phyloP scores from a whole-genome alignment of 306 rosid genomes.

The Hippophae tibetana region DNA sequence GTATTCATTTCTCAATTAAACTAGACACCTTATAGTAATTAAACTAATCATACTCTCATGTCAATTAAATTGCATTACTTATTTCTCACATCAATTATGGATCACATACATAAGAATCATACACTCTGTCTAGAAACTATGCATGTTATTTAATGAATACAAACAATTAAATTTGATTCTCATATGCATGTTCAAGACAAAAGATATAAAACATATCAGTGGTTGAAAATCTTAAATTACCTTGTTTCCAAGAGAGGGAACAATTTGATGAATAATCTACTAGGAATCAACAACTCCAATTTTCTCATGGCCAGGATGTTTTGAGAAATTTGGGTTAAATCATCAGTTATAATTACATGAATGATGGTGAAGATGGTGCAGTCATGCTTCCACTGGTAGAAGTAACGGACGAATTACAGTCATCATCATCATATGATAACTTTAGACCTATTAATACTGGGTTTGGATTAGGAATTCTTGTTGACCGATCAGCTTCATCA shows the following conservation, averaged over 20 bases:
- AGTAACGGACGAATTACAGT: conserved; percentile 80
- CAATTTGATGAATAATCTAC: conserved; percentile 86
- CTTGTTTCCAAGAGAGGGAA: conserved; percentile 92
- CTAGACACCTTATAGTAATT: too few relatives aligned
- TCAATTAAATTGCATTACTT: too few relatives aligned
- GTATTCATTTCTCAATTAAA: too few relatives aligned
- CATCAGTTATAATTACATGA: too few relatives aligned
- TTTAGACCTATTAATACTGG: conserved; percentile 82
- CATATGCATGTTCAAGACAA: not conserved
- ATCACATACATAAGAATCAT: too few relatives aligned
- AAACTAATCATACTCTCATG: too few relatives aligned
- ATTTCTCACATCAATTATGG: too few relatives aligned
- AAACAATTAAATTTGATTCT: not conserved
- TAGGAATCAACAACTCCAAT: conserved; percentile 96
- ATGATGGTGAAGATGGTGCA: conserved; percentile 36
- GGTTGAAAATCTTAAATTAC: conserved; percentile 18
- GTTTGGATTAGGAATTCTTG: conserved; percentile 61
- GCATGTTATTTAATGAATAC: too few relatives aligned
- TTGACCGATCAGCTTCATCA: conserved; percentile 60
- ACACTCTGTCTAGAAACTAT: too few relatives aligned
- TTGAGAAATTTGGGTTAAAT: too few relatives aligned
- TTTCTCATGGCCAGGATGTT: conserved; percentile 93
- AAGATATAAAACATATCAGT: not conserved
- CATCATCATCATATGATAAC: conserved; percentile 84
- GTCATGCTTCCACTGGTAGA: conserved; percentile 81